Conservation (phyloP, 116 monocot species). For the Papilionanthe hybrid region DNA sequence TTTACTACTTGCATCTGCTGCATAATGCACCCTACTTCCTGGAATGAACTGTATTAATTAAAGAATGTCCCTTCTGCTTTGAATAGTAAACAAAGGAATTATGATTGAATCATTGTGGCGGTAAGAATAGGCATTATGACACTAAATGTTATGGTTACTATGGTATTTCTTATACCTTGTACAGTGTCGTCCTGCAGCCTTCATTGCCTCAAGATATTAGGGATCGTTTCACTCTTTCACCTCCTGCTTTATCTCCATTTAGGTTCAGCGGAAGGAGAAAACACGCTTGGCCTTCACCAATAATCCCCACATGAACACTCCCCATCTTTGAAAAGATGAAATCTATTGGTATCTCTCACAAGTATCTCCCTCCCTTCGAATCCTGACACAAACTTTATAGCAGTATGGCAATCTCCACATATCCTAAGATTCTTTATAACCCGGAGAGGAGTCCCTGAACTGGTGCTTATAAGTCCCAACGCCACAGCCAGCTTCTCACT, state of each 20-base stretch:
- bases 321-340: slow-evolving; percentile 81
- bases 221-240: background rate
- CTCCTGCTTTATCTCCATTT: background rate
- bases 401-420: slow-evolving; percentile 72
- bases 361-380: slow-evolving; percentile 66
- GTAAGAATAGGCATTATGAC: no score
- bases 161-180: no score
- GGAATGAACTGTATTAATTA: no score
- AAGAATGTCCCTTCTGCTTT: no score
- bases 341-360: slow-evolving; percentile 80
- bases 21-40: no score
- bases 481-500: slow-evolving; percentile 84
- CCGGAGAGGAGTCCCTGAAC: slow-evolving; percentile 41
- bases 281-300: slow-evolving; percentile 45
- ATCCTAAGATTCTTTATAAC: slow-evolving; percentile 83
- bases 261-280: background rate
- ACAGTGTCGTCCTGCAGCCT: background rate
- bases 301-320: slow-evolving; percentile 78
- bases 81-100: no score
- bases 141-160: no score
- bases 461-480: slow-evolving; percentile 62
- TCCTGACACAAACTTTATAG: slow-evolving; percentile 62
- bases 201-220: background rate
- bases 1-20: no score
- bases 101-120: no score